Conservation (phyloP, 2,329 filamentous ascomycete species). For the Ophiostoma himal-ulmi region DNA sequence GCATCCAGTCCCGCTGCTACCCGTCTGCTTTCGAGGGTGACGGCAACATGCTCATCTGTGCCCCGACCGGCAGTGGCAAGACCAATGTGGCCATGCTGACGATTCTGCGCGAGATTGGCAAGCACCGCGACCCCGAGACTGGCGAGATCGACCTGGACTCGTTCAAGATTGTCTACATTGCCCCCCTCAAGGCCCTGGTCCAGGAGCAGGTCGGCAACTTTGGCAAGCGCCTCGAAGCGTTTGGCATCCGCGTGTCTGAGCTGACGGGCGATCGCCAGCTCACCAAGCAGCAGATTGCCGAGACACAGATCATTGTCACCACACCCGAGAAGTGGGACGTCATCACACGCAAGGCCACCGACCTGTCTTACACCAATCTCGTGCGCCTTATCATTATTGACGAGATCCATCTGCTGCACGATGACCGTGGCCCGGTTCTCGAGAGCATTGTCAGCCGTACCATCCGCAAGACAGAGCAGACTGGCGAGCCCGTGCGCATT, state of each 20-base stretch:
- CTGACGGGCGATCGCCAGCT: constrained; percentile 95
- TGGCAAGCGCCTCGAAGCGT: constrained; percentile 81
- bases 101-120: constrained; percentile 93
- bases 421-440: constrained; percentile 91
- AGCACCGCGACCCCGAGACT: constrained; percentile 79
- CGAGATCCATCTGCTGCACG: constrained; percentile 94
- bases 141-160: constrained; percentile 94
- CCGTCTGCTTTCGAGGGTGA: constrained; percentile 87
- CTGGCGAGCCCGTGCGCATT: constrained; percentile 84
- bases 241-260: constrained; percentile 89
- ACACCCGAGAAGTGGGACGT: constrained; percentile 99
- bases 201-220: constrained; percentile 99
- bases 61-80: constrained; percentile 94
- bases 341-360: constrained; percentile 94
- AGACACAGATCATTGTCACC: constrained; percentile 96
- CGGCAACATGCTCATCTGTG: constrained; percentile 96
- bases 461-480: constrained; percentile 88
- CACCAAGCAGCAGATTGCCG: constrained; percentile 96
- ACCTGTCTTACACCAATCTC: constrained; percentile 94
- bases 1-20: constrained; percentile 91
- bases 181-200: constrained; percentile 88
- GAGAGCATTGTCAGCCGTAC: constrained; percentile 96
- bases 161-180: constrained; percentile 98
- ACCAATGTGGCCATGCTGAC: constrained; percentile 98
- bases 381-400: constrained; percentile 95